Percentiles rank a stretch among this genome's conserved stretches.
These are phyloP conservation scores for Brassica carinata DNA, from an alignment of 345 rosid species.

Conservation along the genomic window DNA sequence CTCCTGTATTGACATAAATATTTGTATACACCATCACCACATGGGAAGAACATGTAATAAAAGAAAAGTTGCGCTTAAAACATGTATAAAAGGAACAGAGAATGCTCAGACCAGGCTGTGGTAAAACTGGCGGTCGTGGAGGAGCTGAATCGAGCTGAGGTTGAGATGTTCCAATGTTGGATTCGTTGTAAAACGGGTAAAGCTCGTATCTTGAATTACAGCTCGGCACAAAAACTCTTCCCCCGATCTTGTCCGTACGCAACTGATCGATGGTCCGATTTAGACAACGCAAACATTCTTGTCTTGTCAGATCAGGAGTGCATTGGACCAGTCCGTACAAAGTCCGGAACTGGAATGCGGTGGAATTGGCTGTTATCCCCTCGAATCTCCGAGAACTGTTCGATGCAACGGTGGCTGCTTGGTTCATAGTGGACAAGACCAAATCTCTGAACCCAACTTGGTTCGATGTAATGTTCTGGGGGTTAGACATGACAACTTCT, in stretches of 20 bases:
- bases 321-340: constrained; percentile 54
- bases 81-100: not conserved
- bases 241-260: constrained; percentile 32
- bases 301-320: constrained; percentile 37
- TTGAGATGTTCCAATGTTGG: not conserved
- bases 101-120: not conserved
- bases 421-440: not conserved
- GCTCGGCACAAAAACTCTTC: constrained; percentile 10
- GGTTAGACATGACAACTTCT: not conserved
- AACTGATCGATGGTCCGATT: not conserved
- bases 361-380: not conserved
- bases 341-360: not conserved
- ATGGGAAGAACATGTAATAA: not conserved
- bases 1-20: constrained; percentile 28
- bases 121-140: not conserved
- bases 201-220: not conserved
- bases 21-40: not conserved
- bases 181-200: not conserved
- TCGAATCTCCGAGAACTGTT: constrained; percentile 37
- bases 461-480: not conserved
- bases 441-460: not conserved
- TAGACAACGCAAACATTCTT: constrained; percentile 36
- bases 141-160: constrained; percentile 5
- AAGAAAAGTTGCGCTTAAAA: not conserved
- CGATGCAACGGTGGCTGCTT: not conserved